These are phyloP conservation scores for Thelonectria blattea DNA, from an alignment of 2,329 filamentous ascomycete species.

Conservation along the genomic window DNA sequence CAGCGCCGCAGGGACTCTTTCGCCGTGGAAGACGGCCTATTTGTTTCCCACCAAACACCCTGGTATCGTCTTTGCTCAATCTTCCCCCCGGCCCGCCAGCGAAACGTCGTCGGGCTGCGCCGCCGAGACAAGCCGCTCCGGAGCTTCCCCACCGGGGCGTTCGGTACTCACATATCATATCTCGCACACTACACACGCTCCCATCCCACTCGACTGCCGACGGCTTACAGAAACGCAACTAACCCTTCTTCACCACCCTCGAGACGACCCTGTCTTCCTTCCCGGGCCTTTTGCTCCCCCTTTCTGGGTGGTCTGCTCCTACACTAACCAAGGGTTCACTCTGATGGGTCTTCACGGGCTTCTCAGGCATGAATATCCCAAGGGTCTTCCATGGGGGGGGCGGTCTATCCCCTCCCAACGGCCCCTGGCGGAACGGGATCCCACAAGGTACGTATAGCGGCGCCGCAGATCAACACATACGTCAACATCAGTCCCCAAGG, in stretches of 20 bases:
- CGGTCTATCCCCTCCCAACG: neutral
- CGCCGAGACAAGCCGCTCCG: constrained; percentile 14
- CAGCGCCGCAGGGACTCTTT: neutral
- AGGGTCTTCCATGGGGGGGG: constrained; percentile 1
- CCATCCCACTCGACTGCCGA: constrained; percentile 17
- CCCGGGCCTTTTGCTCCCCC: neutral
- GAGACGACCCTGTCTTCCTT: neutral
- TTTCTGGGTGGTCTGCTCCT: neutral
- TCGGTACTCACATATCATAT: constrained; percentile 7
- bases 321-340: neutral
- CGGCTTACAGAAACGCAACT: neutral
- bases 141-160: constrained; percentile 16
- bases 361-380: neutral
- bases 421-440: constrained; percentile 7
- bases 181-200: neutral
- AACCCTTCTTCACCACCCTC: neutral
- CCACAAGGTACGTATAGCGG: neutral
- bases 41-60: neutral
- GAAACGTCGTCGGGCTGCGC: constrained; percentile 2
- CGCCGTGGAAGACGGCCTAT: neutral
- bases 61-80: neutral
- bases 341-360: neutral
- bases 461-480: constrained; percentile 7
- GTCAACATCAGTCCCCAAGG: neutral
- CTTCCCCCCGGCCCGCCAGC: neutral